These are phyloP conservation scores for Myrmaecium sp. DNA, from an alignment of 2,329 filamentous ascomycete species.

Conservation along the genomic window DNA sequence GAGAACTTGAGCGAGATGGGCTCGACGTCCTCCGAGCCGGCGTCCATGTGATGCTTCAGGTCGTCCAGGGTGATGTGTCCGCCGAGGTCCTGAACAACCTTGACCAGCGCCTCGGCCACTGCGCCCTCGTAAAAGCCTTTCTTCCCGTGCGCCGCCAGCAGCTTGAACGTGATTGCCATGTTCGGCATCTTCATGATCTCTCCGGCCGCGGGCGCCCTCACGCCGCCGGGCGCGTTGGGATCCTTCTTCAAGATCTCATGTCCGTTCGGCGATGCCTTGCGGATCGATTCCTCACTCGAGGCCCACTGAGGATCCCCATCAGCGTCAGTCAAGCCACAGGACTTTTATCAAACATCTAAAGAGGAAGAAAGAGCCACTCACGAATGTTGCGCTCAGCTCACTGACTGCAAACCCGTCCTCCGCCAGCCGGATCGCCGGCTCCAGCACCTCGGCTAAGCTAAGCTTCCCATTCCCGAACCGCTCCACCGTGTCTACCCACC, in stretches of 20 bases:
- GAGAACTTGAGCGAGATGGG: slow-evolving; percentile 69
- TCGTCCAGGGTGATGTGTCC: slow-evolving; percentile 68
- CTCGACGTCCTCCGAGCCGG: slow-evolving; percentile 62
- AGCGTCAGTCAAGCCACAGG: too few species aligned
- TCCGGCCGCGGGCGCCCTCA: slow-evolving; percentile 57
- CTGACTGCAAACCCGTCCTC: slow-evolving; percentile 84
- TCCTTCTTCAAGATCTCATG: slow-evolving; percentile 77
- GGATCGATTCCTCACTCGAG: slow-evolving; percentile 43
- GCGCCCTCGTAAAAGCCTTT: slow-evolving; percentile 79
- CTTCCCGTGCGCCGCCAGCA: slow-evolving; percentile 66
- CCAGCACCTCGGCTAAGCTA: slow-evolving; percentile 57
- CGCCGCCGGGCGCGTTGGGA: slow-evolving; percentile 46
- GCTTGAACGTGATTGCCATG: slow-evolving; percentile 64
- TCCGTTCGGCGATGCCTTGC: slow-evolving; percentile 66
- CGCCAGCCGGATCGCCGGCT: slow-evolving; percentile 67
- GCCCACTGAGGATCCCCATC: slow-evolving; percentile 44
- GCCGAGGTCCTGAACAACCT: slow-evolving; percentile 58
- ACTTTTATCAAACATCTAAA: background rate
- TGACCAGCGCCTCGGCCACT: slow-evolving; percentile 65
- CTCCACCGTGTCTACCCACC: slow-evolving; percentile 81
- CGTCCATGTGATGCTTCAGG: slow-evolving; percentile 55
- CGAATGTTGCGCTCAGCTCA: slow-evolving; percentile 53
- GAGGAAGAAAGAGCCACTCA: slow-evolving; percentile 28
- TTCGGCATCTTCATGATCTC: slow-evolving; percentile 81
- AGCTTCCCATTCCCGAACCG: slow-evolving; percentile 80